Evolutionary conservation across 345 rosid genomes (phyloP).

Genomic region (Carallia pectinifolia): DNA sequence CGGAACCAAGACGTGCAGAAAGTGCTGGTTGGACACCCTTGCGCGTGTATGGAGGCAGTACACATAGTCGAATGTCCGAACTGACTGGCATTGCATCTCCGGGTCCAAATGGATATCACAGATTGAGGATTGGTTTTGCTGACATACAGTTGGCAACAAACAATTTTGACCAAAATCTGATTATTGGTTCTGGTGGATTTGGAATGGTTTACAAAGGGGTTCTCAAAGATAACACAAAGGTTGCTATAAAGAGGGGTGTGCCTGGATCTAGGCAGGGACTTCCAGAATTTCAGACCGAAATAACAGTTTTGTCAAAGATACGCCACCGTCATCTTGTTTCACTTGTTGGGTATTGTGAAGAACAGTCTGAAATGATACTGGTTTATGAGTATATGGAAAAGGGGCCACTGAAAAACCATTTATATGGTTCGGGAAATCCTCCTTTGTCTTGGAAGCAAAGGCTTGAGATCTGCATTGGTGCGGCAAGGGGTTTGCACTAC

Average conservation of each 20-base stretch:
- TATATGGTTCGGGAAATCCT: constrained; percentile 59
- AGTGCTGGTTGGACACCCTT: constrained; percentile 82
- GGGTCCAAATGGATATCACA: constrained; percentile 53
- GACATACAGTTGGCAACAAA: constrained; percentile 73
- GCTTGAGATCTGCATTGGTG: constrained; percentile 84
- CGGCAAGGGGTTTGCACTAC: constrained; percentile 93
- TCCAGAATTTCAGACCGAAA: constrained; percentile 91
- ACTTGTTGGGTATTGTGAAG: constrained; percentile 88
- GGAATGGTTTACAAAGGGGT: constrained; percentile 92
- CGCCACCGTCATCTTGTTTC: constrained; percentile 95
- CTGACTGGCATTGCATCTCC: constrained; percentile 62
- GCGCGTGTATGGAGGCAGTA: constrained; percentile 68
- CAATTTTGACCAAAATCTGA: constrained; percentile 64
- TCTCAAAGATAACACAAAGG: constrained; percentile 67
- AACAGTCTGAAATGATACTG: constrained; percentile 89
- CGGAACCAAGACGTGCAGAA: constrained; percentile 44
- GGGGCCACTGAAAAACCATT: constrained; percentile 81
- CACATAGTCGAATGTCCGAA: constrained; percentile 66
- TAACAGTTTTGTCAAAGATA: constrained; percentile 71
- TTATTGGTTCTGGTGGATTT: constrained; percentile 88
- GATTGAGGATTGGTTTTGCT: constrained; percentile 67
- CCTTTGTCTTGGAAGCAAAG: constrained; percentile 91
- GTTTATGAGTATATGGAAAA: constrained; percentile 95
- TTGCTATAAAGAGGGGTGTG: constrained; percentile 87
- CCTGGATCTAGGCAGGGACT: constrained; percentile 96